Percentiles rank a stretch among this genome's conserved stretches.
These are phyloP conservation scores for Luffa acutangula DNA, from an alignment of 306 rosid genomes.

Conservation along the genomic window DNA sequence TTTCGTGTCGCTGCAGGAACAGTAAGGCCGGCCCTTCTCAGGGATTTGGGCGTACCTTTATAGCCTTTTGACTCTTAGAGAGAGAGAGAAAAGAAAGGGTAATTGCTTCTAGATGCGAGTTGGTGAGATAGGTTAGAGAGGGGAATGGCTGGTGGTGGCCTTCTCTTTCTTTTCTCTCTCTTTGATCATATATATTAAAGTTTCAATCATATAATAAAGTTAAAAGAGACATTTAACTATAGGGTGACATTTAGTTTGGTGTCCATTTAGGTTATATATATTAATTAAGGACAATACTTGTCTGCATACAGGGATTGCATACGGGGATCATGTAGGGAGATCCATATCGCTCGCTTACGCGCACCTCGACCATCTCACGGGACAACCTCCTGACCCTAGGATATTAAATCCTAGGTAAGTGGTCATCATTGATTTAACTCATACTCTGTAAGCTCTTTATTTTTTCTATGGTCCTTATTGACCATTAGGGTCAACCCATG, in stretches of 20 bases:
- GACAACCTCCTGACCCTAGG: too few species aligned
- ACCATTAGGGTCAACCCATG: too few species aligned
- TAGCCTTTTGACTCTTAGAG: constrained; percentile 59
- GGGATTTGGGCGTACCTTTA: constrained; percentile 39
- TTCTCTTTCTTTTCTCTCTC: background rate
- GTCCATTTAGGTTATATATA: constrained; percentile 43
- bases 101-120: constrained; percentile 96
- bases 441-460: too few species aligned
- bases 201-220: constrained; percentile 22
- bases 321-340: too few species aligned
- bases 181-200: constrained; percentile 29
- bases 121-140: constrained; percentile 92
- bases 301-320: too few species aligned
- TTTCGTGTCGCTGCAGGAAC: constrained; percentile 31
- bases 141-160: constrained; percentile 44
- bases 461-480: too few species aligned
- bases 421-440: too few species aligned
- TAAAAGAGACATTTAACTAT: constrained; percentile 40
- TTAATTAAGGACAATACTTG: too few species aligned
- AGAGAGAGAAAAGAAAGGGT: background rate
- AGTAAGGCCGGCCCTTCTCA: constrained; percentile 35
- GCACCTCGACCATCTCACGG: too few species aligned
- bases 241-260: constrained; percentile 63
- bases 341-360: too few species aligned
- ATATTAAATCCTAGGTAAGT: too few species aligned